Percentiles rank a stretch among this genome's conserved stretches.
Evolutionary conservation across 176 grass and related monocot species (phyloP).

Genomic region (Saccharum officinarum): DNA sequence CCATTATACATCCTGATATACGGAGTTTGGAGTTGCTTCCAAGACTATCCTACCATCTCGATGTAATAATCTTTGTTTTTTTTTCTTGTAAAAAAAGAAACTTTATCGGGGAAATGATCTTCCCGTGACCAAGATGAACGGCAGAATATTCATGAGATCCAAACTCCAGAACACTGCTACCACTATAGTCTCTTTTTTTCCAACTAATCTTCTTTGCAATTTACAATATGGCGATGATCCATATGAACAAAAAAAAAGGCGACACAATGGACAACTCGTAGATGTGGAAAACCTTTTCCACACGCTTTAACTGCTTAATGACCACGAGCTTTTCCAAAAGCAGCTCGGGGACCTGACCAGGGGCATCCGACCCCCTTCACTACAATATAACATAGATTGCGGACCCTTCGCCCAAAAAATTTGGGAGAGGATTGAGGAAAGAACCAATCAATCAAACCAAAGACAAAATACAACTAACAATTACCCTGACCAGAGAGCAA

Average conservation of each 20-base stretch:
- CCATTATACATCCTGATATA: no score
- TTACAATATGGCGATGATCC: no score
- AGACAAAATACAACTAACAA: conserved; percentile 34
- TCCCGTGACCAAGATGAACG: neutral
- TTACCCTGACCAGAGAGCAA: conserved; percentile 37
- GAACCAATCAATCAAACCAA: conserved; percentile 70
- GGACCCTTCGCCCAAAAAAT: conserved; percentile 31
- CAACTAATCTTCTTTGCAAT: conserved; percentile 45
- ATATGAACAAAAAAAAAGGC: no score
- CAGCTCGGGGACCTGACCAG: conserved; percentile 40
- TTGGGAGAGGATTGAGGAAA: conserved; percentile 37
- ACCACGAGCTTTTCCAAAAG: conserved; percentile 66
- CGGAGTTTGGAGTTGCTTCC: no score
- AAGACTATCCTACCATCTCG: no score
- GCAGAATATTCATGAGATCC: neutral
- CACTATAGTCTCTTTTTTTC: conserved; percentile 14
- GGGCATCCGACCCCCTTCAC: conserved; percentile 54
- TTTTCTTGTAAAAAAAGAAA: neutral
- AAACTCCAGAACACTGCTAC: neutral
- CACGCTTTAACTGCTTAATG: conserved; percentile 6
- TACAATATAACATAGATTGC: conserved; percentile 33
- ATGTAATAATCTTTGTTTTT: neutral
- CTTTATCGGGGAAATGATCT: neutral
- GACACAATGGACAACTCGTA: no score
- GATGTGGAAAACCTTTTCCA: conserved; percentile 53